phyloP scores from a whole-genome alignment of 2,329 filamentous ascomycete species.

The Colletotrichum tamarilloi region DNA sequence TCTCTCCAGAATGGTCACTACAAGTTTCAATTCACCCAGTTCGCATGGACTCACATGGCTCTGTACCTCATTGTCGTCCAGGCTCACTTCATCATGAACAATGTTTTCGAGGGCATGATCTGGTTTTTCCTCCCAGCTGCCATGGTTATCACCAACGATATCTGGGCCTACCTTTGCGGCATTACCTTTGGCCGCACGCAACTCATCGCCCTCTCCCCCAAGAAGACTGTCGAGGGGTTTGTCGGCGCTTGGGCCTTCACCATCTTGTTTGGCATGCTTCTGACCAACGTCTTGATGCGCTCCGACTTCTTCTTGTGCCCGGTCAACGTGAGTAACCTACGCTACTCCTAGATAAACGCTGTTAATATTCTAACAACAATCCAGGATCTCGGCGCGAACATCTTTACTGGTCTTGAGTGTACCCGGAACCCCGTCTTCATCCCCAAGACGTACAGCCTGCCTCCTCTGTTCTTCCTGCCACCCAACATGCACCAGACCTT shows the following conservation, averaged over 20 bases:
- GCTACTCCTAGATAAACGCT: not conserved
- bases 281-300: slow-evolving; percentile 86
- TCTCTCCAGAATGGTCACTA: slow-evolving; percentile 96
- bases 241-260: slow-evolving; percentile 97
- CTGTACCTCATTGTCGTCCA: slow-evolving; percentile 97
- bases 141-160: slow-evolving; percentile 98
- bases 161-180: slow-evolving; percentile 97
- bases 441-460: slow-evolving; percentile 78
- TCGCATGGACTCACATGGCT: slow-evolving; percentile 99
- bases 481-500: slow-evolving; percentile 58
- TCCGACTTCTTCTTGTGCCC: slow-evolving; percentile 99
- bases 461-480: slow-evolving; percentile 78
- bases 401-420: slow-evolving; percentile 91
- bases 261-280: slow-evolving; percentile 81
- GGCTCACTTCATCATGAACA: slow-evolving; percentile 99
- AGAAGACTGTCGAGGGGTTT: slow-evolving; percentile 99
- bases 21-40: slow-evolving; percentile 98
- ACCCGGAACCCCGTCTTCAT: slow-evolving; percentile 92
- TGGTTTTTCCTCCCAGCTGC: slow-evolving; percentile 98
- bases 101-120: slow-evolving; percentile 99
- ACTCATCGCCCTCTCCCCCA: slow-evolving; percentile 96
- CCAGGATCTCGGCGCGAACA: slow-evolving; percentile 88
- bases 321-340: slow-evolving; percentile 73
- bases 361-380: not conserved
- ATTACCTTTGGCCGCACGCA: slow-evolving; percentile 97